Base-by-base conservation (phyloP, 208 protist genomes). In the Acanthamoeba lenticulata region DNA sequence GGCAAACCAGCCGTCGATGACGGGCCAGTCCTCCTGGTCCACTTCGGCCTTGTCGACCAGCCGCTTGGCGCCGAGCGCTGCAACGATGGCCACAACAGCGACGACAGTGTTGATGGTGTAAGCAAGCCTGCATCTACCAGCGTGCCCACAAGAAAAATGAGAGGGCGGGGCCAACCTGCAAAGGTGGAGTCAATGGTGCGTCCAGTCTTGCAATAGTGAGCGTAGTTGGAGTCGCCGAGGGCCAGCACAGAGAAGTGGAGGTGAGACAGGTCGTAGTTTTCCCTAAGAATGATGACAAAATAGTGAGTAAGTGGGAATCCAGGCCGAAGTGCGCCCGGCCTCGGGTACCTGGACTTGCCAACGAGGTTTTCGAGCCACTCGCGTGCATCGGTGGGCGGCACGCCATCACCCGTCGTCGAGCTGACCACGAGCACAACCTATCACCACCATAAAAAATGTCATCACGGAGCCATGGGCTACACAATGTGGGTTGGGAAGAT, bases 351-450 rank as follows among this genome's bases (percentile, higher is more conserved):
- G 83, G 62, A 21, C 47, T 47, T 60, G 40, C n/a, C 44, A 34
- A 90, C 34, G 36, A 90, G 40, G 24, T 60, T 49, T 24, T 90
- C 49, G 27, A 69, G 32, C 52, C 45, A 90, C 11, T 60, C 52
- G 19, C 49, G 32, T 32, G 83, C 83, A 21, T 90, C 83, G 74
- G 97, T 96, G n/a, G 97, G 97, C 24, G 95, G 72, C 34, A 97
- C 96, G 24, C 97, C 97, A 74, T 98, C 96, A 32, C 97, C 97
- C 15, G 97, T 96, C 2, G 97, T 98, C 1, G 96, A 95, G 49
- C 95, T 44, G 27, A 97, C 96, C 72, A 97, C 96, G 13, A 98
- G 52, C 2, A 97, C 94, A 15, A 95, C 40, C 6, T 49, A 92
- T 7, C 13, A 2, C 3, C 38, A 17, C 27, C 67, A 88, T 15